Base-by-base conservation (phyloP, 805 yeast species). In the Danielia oregonensis region DNA sequence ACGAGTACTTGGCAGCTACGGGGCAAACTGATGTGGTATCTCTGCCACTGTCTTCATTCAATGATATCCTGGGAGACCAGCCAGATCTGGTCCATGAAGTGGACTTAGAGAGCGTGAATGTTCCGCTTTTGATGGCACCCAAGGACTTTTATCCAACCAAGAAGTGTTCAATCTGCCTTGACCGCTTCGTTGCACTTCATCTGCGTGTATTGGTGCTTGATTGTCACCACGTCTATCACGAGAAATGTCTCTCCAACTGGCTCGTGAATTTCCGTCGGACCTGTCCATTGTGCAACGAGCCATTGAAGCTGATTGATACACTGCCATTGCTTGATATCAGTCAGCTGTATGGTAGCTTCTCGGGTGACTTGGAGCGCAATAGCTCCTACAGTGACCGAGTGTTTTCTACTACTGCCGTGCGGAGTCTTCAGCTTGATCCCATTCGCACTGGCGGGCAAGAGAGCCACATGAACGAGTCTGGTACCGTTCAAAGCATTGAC, bases 131-230 rank as follows among this genome's bases (percentile, higher is more conserved):
- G 8, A 37, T 34, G 17, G 36, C 39, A 3, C 32, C 26, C 11
- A 30, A 33, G 17, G 46, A 46, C 29, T 46, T 21, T 26, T 48
- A 34, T 26, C 31, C 40, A 4, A 56, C 78, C 1, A 72, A 63
- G 42, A 78, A 75, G 52, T 79, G 85, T 49, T 72, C 76, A 16
- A 77, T 79, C 16, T 79, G 85, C 45, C 63, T 79, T 26, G 82
- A 73, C 29, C 70, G 64, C 41, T 78, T 72, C 46, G 55, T 59
- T 8, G 69, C 71, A 11, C 66, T 75, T 21, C 60, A 57, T 36
- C 63, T 74, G 15, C 59, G 62, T 30, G 76, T 79, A 13, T 61
- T 78, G 57, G 61, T 69, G 15, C 60, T 79, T 31, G 78, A 77
- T 6, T 79, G 85, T 50, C 71, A 72, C 33, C 85, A 79, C 52